Evolutionary conservation across 495 filamentous ascomycete species (phyloP), one percentile per base, ranked within the genome.

Genomic region (Penicillium cataractarum): DNA sequence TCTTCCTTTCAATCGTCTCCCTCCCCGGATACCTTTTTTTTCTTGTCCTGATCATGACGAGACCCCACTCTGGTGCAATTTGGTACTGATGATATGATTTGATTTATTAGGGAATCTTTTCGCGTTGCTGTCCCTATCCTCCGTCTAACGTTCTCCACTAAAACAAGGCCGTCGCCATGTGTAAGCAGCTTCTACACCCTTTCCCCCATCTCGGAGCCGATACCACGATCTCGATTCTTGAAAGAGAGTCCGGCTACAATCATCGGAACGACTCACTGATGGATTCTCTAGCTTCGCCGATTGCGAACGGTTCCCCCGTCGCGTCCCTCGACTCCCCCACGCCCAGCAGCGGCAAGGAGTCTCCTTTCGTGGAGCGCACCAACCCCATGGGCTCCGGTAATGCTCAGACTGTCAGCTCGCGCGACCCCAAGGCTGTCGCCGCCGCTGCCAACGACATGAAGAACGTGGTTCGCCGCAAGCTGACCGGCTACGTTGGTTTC

Each of bases 401-500:
- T 70, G 84, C 82, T 72, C 90, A 86, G 71, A 90, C 87, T 56
- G 86, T 90, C 72, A 84, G 83, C 77, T 92, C 89, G 65, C 91
- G 89, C 82, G 92, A 97, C 83, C 88, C 90, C 55, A 92, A 94
- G 77, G 91, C 89, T 58, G 87, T 81, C 32, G 89, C 88, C 57
- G 86, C 89, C 74, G 87, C 89, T 71, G 86, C 89, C 65, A 89
- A 83, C 65, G 93, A 97, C 76, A 92, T 90, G 87, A 90, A 91
- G 81, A 98, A 99, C 78, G 96, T 99, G 74, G 95, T 99, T 61
- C 91, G 96, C 76, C 86, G 96, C 79, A 99, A 99, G 86, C 80
- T 99, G 71, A 98, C 95, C 49, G 95, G 95, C 62, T 99, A 97
- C 72, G 95, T 99, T 70, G 95, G 95, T 58, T 99, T 99, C 76